A percentile compares a stretch with the other conserved stretches of the same genome.
Conservation (phyloP, 768 basidiomycete genomes). For the Naematelia encephala region DNA sequence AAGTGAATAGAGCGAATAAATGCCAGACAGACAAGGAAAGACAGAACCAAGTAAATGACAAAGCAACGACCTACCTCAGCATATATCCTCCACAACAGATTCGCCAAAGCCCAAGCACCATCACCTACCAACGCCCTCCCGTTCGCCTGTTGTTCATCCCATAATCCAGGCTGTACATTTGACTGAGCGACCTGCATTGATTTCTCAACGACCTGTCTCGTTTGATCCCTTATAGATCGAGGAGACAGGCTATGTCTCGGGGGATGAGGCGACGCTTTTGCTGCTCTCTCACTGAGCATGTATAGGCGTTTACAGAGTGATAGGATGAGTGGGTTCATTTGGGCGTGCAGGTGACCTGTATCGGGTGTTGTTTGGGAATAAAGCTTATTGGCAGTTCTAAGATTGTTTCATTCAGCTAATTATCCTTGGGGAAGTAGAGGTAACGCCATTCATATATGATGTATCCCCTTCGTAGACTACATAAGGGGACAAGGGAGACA, state of each 20-base stretch:
- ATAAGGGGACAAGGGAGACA: too few relatives aligned
- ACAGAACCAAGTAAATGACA: background rate
- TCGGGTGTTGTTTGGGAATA: constrained; percentile 26
- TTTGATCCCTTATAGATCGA: constrained; percentile 36
- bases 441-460: too few relatives aligned
- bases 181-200: constrained; percentile 33
- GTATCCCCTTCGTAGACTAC: too few relatives aligned
- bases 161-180: constrained; percentile 16
- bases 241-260: constrained; percentile 26
- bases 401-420: background rate
- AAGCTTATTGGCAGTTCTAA: constrained; percentile 37
- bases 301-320: constrained; percentile 10
- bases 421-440: too few relatives aligned
- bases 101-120: constrained; percentile 34
- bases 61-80: constrained; percentile 27
- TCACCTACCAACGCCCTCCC: constrained; percentile 22
- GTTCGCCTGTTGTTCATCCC: constrained; percentile 12
- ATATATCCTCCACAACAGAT: constrained; percentile 40
- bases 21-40: background rate
- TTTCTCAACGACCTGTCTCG: constrained; percentile 36
- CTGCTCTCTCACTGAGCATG: constrained; percentile 21
- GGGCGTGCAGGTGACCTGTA: constrained; percentile 25
- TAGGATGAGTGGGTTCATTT: constrained; percentile 32
- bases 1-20: background rate
- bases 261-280: constrained; percentile 25